Evolutionary conservation across 2,329 filamentous ascomycete species (phyloP).

Genomic region (Neonectria magnoliae): DNA sequence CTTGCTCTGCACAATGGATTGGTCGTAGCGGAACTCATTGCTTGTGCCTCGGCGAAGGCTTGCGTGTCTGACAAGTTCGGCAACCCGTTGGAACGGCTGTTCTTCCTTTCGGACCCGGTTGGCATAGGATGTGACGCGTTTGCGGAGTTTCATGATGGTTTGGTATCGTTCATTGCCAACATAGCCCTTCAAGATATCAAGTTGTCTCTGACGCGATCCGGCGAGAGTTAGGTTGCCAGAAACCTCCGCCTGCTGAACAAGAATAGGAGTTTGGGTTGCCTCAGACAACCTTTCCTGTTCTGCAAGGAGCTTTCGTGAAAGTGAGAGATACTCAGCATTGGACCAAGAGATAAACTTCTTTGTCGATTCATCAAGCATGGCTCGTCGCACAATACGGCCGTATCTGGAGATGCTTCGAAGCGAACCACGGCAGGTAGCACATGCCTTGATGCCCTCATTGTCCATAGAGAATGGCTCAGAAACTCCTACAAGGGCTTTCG

Average conservation of each 20-base stretch:
- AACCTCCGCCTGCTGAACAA: background rate
- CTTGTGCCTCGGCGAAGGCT: conserved; percentile 41
- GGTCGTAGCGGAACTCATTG: conserved; percentile 48
- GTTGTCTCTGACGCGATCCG: background rate
- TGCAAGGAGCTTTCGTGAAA: background rate
- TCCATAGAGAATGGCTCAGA: conserved; percentile 58
- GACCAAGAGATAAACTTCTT: conserved; percentile 71
- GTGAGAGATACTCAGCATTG: conserved; percentile 41
- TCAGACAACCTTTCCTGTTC: background rate
- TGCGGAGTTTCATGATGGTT: background rate
- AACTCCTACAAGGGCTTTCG: conserved; percentile 47
- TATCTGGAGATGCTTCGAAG: conserved; percentile 69
- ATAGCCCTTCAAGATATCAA: background rate
- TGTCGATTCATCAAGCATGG: conserved; percentile 69
- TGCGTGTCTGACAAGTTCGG: conserved; percentile 55
- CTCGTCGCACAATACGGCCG: conserved; percentile 68
- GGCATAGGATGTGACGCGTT: conserved; percentile 5
- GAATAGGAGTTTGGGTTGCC: background rate
- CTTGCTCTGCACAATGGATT: conserved; percentile 49
- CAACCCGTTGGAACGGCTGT: conserved; percentile 60
- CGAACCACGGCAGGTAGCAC: conserved; percentile 68
- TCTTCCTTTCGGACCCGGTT: conserved; percentile 53
- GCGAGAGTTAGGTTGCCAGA: background rate
- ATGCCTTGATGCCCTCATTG: conserved; percentile 59
- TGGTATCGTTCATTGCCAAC: background rate